phyloP scores from a whole-genome alignment of 805 yeast genomes.

The Diddensiella santjacobensis region DNA sequence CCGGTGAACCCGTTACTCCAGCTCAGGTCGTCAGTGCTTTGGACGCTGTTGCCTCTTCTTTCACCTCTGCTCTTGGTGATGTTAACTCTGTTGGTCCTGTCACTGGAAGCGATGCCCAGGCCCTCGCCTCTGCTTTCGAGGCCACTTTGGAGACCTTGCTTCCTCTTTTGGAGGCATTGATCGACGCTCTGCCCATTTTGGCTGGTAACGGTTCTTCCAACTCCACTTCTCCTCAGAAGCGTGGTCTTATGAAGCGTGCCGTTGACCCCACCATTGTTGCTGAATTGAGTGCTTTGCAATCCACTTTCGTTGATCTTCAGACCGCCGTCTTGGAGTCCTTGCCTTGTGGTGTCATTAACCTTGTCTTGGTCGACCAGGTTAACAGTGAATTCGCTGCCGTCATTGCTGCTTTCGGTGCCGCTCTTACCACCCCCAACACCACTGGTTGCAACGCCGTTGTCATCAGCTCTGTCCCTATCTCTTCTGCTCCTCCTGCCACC shows the following conservation, averaged over 20 bases:
- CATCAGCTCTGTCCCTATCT: neutral
- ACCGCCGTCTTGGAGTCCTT: neutral
- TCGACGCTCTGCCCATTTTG: neutral
- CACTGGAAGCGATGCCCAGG: neutral
- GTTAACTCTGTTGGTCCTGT: neutral
- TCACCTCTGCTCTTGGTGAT: neutral
- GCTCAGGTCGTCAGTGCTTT: neutral
- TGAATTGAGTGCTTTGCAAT: neutral
- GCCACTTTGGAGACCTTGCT: neutral
- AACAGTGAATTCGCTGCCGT: neutral
- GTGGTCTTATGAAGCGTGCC: neutral
- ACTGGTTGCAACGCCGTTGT: constrained; percentile 1
- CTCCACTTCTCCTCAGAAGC: neutral
- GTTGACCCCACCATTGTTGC: neutral
- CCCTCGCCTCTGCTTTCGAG: neutral
- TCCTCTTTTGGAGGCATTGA: neutral
- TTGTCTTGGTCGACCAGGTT: constrained; percentile 2
- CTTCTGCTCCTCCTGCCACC: constrained; percentile 6
- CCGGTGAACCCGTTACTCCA: neutral
- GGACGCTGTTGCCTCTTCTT: neutral
- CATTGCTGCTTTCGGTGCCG: neutral
- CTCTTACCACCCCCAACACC: neutral
- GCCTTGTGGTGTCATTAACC: neutral
- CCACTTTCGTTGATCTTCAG: neutral
- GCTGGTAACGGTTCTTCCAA: neutral